Evolutionary conservation across 176 grass and related monocot species (phyloP), one percentile per base, ranked within the genome.

Genomic region (Juncus inflexus): DNA sequence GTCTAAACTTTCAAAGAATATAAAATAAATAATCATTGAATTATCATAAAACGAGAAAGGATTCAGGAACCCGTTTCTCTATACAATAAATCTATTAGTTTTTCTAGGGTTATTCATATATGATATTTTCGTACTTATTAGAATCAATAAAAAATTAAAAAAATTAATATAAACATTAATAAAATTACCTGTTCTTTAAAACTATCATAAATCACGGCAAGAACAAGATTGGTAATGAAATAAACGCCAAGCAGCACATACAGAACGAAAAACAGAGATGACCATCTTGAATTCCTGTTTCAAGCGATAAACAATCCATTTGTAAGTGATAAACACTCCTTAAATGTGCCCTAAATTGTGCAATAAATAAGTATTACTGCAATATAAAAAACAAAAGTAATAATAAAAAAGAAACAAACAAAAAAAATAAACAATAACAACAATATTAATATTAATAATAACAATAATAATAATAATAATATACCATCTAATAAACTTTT

Each of bases 171-270:
- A 4, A 10, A 8, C 11, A 36, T 35, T 12, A 78, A 72, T 40
- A 53, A 55, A 77, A 42, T 40, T 73, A 97, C 92, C 88, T 97
- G 92, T 63, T 86, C 83, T 61, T 97, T 97, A 70, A 97, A 91
- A 79, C 92, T 91, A 62, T 97, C 87, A 75, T 97, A 97, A 83
- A 97, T 86, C 74, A 97, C 92, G 2, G 92, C 92, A 80, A 97
- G 92, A 79, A 97, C 83, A 71, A 97, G 82, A 83, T 97, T 97
- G 75, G 92, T 97, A 37, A 97, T 80, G 76, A 97, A 97, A 70
- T 97, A 97, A 82, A 97, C 92, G 76, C 82, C 92, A 73, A 97
- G 75, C 72, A 97, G 79, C 80, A 91, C 85, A 57, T 89, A 97
- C 77, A 86, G 4, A 65, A 97, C 68, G 74, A 97, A 86, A 81